phyloP scores from a whole-genome alignment of 2,329 filamentous ascomycete species.

The Pestalotiopsis sp. region DNA sequence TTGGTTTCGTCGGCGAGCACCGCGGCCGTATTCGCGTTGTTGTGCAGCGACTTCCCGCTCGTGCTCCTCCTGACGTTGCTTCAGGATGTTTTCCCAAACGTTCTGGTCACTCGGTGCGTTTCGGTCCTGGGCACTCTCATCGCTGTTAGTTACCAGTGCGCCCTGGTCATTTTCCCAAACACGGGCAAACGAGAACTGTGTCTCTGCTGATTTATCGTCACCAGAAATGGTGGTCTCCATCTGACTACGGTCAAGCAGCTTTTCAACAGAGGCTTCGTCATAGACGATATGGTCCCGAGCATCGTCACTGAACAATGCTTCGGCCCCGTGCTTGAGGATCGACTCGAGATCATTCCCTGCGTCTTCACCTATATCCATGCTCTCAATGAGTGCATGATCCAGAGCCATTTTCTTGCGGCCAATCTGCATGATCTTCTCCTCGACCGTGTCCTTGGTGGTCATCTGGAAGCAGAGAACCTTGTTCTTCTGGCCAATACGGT shows the following conservation, averaged over 20 bases:
- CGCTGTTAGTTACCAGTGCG: constrained; percentile 64
- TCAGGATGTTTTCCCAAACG: constrained; percentile 89
- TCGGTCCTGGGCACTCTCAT: constrained; percentile 51
- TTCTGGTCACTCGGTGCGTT: constrained; percentile 61
- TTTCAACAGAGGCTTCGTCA: constrained; percentile 80
- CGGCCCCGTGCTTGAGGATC: constrained; percentile 84
- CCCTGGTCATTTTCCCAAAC: constrained; percentile 88
- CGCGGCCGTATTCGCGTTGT: constrained; percentile 79
- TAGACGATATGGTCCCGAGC: constrained; percentile 76
- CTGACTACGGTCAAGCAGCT: constrained; percentile 83
- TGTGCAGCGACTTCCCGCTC: constrained; percentile 69
- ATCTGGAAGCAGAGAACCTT: constrained; percentile 96
- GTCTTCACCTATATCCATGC: constrained; percentile 83
- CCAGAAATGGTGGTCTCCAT: constrained; percentile 71
- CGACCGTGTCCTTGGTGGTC: constrained; percentile 84
- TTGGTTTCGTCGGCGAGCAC: constrained; percentile 68
- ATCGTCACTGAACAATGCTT: constrained; percentile 80
- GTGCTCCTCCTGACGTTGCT: constrained; percentile 78
- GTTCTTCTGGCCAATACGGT: constrained; percentile 94
- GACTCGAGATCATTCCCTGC: constrained; percentile 80
- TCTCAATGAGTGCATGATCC: constrained; percentile 92
- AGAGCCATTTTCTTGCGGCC: constrained; percentile 95
- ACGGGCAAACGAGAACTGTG: constrained; percentile 84
- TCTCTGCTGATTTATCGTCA: constrained; percentile 68
- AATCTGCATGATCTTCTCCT: constrained; percentile 96